A percentile compares a stretch with the other conserved stretches of the same genome.
Conservation (phyloP, 2,329 filamentous ascomycete genomes). For the Zarea fungicola region DNA sequence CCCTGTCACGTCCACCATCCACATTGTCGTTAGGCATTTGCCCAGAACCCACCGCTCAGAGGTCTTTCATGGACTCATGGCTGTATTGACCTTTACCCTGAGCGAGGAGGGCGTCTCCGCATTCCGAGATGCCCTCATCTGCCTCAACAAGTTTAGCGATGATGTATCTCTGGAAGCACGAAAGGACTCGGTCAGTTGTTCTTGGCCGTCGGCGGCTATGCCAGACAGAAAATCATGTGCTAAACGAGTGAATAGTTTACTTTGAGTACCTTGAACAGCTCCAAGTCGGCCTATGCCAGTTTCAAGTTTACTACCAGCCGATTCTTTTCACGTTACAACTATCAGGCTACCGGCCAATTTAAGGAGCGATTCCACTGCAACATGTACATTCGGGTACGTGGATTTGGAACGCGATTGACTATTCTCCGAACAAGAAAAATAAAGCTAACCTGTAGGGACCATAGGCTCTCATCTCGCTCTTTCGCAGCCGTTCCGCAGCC, state of each 20-base stretch:
- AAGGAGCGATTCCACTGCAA: slow-evolving; percentile 66
- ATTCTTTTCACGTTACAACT: slow-evolving; percentile 71
- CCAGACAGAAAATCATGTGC: neutral
- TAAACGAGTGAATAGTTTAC: slow-evolving; percentile 48
- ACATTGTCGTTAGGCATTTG: no score
- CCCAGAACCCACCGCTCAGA: neutral
- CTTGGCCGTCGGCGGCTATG: neutral
- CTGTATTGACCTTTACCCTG: slow-evolving; percentile 66
- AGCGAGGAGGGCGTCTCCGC: slow-evolving; percentile 66
- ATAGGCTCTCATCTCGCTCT: slow-evolving; percentile 65
- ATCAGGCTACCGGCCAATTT: slow-evolving; percentile 46
- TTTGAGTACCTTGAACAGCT: slow-evolving; percentile 71
- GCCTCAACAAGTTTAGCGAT: slow-evolving; percentile 75
- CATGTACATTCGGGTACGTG: slow-evolving; percentile 67
- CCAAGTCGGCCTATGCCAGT: slow-evolving; percentile 73
- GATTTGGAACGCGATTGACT: slow-evolving; percentile 14
- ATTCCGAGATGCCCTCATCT: slow-evolving; percentile 68
- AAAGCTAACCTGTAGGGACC: neutral
- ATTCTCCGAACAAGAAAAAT: neutral
- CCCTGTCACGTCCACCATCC: neutral
- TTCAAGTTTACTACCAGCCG: slow-evolving; percentile 61
- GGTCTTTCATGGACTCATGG: slow-evolving; percentile 35
- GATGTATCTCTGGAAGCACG: slow-evolving; percentile 70
- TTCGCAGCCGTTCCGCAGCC: slow-evolving; percentile 58
- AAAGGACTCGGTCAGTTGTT: slow-evolving; percentile 53